Conservation (phyloP, 2,329 filamentous ascomycete genomes). For the Aspergillus bombycis region DNA sequence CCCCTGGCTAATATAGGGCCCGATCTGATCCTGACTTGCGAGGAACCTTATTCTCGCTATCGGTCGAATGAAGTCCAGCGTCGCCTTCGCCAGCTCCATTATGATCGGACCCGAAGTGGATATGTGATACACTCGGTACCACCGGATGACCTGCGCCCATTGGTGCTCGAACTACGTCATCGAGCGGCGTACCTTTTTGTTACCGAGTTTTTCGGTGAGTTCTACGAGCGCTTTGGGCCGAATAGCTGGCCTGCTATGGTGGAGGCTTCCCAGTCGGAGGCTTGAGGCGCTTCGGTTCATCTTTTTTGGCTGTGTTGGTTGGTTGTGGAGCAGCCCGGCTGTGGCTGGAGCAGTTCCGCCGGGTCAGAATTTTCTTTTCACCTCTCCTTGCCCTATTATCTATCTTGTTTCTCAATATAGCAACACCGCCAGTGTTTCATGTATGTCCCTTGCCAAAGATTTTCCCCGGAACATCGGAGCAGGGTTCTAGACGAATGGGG, state of each 20-base stretch:
- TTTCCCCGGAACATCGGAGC: neutral
- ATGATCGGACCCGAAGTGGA: conserved; percentile 15
- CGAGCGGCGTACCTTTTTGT: conserved; percentile 19
- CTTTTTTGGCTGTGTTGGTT: neutral
- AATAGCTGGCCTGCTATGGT: conserved; percentile 17
- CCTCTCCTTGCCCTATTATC: neutral
- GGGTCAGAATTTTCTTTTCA: neutral
- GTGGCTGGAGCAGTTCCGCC: neutral
- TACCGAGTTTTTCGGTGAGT: conserved; percentile 19
- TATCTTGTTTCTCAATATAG: neutral
- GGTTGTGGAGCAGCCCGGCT: neutral
- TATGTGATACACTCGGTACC: conserved; percentile 22
- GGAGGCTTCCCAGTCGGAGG: conserved; percentile 7
- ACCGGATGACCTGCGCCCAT: conserved; percentile 8
- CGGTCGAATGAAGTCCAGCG: conserved; percentile 19
- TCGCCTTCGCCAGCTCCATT: conserved; percentile 10
- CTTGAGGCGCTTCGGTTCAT: neutral
- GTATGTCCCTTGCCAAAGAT: neutral
- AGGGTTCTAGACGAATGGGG: neutral
- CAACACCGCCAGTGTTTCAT: neutral
- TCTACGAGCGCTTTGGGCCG: conserved; percentile 23
- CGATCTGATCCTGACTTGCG: conserved; percentile 20
- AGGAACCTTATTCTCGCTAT: conserved; percentile 19
- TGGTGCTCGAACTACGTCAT: conserved; percentile 21
- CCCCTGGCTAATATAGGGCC: conserved; percentile 9